Conservation (phyloP, 805 yeast species). For the Wickerhamomyces bovis region DNA sequence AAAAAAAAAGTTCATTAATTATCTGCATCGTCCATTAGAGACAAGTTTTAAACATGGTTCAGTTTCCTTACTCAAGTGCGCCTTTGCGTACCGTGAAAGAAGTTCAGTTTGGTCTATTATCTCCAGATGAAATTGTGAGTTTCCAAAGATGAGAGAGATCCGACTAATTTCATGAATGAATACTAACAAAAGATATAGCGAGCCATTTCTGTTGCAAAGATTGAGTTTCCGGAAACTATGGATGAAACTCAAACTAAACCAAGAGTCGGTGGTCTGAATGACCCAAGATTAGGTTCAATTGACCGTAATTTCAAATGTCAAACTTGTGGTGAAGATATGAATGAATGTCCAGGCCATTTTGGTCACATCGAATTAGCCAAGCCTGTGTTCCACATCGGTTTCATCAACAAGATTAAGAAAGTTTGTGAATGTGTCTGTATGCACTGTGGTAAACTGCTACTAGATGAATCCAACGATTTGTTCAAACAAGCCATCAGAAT, state of each 20-base stretch:
- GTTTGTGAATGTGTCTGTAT: constrained; percentile 95
- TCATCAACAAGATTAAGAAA: constrained; percentile 88
- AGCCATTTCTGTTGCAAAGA: constrained; percentile 96
- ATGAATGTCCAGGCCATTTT: constrained; percentile 98
- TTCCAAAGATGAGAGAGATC: constrained; percentile 11
- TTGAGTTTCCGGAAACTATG: constrained; percentile 99
- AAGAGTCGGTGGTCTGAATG: constrained; percentile 94
- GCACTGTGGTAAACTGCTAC: constrained; percentile 93
- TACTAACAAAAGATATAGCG: constrained; percentile 37
- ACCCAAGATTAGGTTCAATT: constrained; percentile 94
- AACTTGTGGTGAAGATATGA: constrained; percentile 99
- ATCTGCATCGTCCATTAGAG: not conserved
- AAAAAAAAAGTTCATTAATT: not conserved
- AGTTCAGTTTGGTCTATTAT: constrained; percentile 95
- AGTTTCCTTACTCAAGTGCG: constrained; percentile 94
- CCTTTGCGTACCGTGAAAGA: constrained; percentile 96
- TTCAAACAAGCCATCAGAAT: constrained; percentile 87
- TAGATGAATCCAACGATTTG: constrained; percentile 65
- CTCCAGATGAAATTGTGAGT: constrained; percentile 86
- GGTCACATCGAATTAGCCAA: constrained; percentile 98
- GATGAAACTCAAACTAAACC: constrained; percentile 94
- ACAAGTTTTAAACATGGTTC: constrained; percentile 28
- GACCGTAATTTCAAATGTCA: constrained; percentile 97
- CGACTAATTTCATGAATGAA: not conserved
- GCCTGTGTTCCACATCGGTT: constrained; percentile 97